Evolutionary conservation across 2,329 filamentous ascomycete species (phyloP).

Genomic region (Bimuria novae-zelandiae): DNA sequence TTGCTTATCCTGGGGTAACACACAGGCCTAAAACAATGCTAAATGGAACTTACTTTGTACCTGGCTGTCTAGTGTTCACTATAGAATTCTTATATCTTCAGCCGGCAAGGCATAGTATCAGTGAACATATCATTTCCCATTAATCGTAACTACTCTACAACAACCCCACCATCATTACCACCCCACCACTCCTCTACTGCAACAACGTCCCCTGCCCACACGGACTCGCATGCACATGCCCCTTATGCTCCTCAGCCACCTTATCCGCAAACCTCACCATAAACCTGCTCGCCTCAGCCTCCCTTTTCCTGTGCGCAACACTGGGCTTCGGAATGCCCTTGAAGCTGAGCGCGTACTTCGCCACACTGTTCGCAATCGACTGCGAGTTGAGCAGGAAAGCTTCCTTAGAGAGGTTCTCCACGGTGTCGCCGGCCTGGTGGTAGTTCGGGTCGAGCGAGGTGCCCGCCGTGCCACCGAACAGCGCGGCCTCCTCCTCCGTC

Average conservation of each 20-base stretch:
- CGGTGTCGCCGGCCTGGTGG: slow-evolving; percentile 44
- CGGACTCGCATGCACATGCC: slow-evolving; percentile 22
- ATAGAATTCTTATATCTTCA: too few relatives aligned
- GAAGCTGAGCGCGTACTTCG: slow-evolving; percentile 44
- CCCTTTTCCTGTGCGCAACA: slow-evolving; percentile 34
- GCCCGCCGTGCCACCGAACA: slow-evolving; percentile 47
- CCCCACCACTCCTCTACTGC: slow-evolving; percentile 2
- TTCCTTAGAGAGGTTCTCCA: slow-evolving; percentile 43
- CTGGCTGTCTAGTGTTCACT: too few relatives aligned
- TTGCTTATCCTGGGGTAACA: too few relatives aligned
- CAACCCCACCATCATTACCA: not conserved
- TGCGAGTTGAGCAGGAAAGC: slow-evolving; percentile 46
- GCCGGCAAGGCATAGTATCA: too few relatives aligned
- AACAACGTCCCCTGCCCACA: slow-evolving; percentile 15
- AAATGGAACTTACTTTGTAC: too few relatives aligned
- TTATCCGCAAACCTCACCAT: slow-evolving; percentile 27
- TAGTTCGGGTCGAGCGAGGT: slow-evolving; percentile 45
- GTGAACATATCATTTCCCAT: not conserved
- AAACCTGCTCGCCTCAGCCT: slow-evolving; percentile 29
- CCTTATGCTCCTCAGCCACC: slow-evolving; percentile 21
- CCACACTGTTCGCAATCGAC: slow-evolving; percentile 46
- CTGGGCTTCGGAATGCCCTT: slow-evolving; percentile 41
- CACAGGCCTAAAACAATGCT: too few relatives aligned
- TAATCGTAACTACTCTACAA: slow-evolving; percentile 1
- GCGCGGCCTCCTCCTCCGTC: slow-evolving; percentile 41